phyloP scores from a whole-genome alignment of 1,139 yeast genomes.

The Yamadazyma buinensis region DNA sequence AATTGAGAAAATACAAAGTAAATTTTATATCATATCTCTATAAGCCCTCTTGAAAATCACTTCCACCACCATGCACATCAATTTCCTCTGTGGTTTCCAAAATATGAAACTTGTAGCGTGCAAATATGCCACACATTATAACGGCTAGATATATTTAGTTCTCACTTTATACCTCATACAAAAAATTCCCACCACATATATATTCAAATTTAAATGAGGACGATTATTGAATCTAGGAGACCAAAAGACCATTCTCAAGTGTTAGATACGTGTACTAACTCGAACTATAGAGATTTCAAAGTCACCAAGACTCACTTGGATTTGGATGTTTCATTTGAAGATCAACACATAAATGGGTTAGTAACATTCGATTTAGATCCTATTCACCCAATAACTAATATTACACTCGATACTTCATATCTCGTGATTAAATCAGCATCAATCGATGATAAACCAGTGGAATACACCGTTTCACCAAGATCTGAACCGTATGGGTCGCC shows the following conservation, averaged over 20 bases:
- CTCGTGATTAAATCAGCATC: conserved; percentile 20
- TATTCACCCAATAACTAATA: conserved; percentile 7
- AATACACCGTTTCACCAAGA: conserved; percentile 17
- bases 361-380: conserved; percentile 21
- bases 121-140: too few relatives aligned
- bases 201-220: too few relatives aligned
- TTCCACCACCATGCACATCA: too few relatives aligned
- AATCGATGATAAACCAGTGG: conserved; percentile 19
- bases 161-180: too few relatives aligned
- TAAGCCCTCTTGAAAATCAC: too few relatives aligned
- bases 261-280: conserved; percentile 68
- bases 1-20: too few relatives aligned
- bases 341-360: conserved; percentile 24
- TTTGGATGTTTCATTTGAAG: conserved; percentile 27
- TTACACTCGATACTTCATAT: conserved; percentile 31
- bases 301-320: conserved; percentile 33
- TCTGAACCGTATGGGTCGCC: conserved; percentile 32
- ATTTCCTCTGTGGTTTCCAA: too few relatives aligned
- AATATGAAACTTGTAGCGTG: too few relatives aligned
- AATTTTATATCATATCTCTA: too few relatives aligned
- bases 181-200: too few relatives aligned
- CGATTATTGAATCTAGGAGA: conserved; percentile 4
- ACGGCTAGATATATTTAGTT: too few relatives aligned
- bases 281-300: conserved; percentile 59
- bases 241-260: conserved; percentile 9